Base-by-base conservation (phyloP, 345 rosid species). In the Eucalyptus melliodora region DNA sequence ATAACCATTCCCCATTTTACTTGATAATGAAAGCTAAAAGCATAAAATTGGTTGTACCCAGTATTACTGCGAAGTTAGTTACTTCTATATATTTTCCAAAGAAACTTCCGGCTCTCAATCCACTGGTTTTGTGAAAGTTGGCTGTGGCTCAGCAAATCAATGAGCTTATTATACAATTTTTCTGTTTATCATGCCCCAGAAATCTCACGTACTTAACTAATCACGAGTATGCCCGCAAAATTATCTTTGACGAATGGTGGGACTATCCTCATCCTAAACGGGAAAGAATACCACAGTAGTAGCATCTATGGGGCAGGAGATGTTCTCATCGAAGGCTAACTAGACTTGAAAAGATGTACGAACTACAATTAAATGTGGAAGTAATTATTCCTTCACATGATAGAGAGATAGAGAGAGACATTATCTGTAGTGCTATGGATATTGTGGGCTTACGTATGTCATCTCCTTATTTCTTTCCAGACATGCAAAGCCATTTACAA, bases 401-500 rank as follows among this genome's bases (percentile, higher is more conserved):
- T 69, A 9, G 80, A 69, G 42, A 31, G 42, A 67, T 1, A 27
- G 16, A 15, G 51, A 50, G 51, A 50, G 17, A 14, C 16, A 50
- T 14, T 69, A 9, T 69, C 81, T 3, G 24, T 34, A 69, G 4
- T 69, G 42, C 44, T 69, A 17, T 34, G 81, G 44, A 69, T 69
- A 69, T 9, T 69, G 13, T 69, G 17, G 3, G 81, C 81, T 69
- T 69, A 47, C 59, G 11, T 86, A 2, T 51, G 26, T 65, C 67
- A 49, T 42, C 30, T 51, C 40, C 53, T 50, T 85, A 82, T 72
- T 15, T 87, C 56, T 55, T 91, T 55, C 89, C 89, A 97, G 99
- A 97, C 99, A 50, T 97, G 98, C 95, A 95, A 50, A 5, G 51
- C 51, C 51, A 49, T 49, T 49, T 49, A 49, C 50, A 49, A 49